Percentiles rank a stretch among this genome's conserved stretches.
Evolutionary conservation across 169 alveolate genomes (phyloP).

Genomic region (Plasmodium gallinaceum): DNA sequence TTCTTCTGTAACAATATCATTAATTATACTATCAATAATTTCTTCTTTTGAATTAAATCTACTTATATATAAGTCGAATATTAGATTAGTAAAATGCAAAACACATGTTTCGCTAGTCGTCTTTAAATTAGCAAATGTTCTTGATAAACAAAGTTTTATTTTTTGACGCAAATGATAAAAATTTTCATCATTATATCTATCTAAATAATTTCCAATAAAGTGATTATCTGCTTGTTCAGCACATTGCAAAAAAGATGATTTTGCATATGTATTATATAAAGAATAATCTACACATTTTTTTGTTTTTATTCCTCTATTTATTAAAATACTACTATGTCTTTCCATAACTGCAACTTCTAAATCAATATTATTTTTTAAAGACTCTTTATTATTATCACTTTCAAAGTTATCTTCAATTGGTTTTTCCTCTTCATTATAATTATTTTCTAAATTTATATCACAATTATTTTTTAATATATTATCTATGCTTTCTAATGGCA

Average conservation of each 20-base stretch:
- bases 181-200: constrained; percentile 64
- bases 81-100: constrained; percentile 54
- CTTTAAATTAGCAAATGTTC: constrained; percentile 59
- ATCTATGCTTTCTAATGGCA: constrained; percentile 26
- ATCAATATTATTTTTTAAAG: neutral
- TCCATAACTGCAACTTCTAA: constrained; percentile 72
- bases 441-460: neutral
- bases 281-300: constrained; percentile 73
- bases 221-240: constrained; percentile 79
- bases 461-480: neutral
- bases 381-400: neutral
- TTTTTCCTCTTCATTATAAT: neutral
- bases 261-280: constrained; percentile 71
- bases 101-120: constrained; percentile 77
- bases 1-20: constrained; percentile 55
- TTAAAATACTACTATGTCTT: constrained; percentile 71
- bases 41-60: constrained; percentile 59
- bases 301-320: constrained; percentile 56
- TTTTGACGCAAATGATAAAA: constrained; percentile 65
- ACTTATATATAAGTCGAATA: constrained; percentile 74
- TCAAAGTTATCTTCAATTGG: neutral
- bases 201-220: constrained; percentile 69
- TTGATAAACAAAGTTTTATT: constrained; percentile 41
- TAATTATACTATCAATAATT: constrained; percentile 51
- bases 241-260: constrained; percentile 72